These are phyloP conservation scores for Austroboletus novae-zelandiae DNA, from an alignment of 1,284 basidiomycete genomes.

Conservation along the genomic window DNA sequence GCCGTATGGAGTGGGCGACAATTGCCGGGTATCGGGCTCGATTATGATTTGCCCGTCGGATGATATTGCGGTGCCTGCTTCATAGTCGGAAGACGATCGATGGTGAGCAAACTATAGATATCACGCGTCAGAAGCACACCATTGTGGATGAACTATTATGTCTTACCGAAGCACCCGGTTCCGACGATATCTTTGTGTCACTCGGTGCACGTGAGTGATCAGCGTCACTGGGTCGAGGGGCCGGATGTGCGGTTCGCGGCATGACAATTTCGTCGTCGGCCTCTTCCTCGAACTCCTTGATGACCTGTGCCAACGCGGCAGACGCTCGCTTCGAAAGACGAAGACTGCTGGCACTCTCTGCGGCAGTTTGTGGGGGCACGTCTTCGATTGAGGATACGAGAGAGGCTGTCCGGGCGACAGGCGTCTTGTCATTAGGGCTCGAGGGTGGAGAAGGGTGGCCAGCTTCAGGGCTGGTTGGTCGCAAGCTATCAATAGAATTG, in stretches of 20 bases:
- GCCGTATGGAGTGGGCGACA: conserved; percentile 51
- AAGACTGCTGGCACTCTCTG: conserved; percentile 27
- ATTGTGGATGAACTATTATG: conserved; percentile 4
- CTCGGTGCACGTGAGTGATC: conserved; percentile 21
- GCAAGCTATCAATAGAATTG: conserved; percentile 45
- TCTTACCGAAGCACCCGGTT: conserved; percentile 25
- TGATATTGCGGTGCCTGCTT: conserved; percentile 67
- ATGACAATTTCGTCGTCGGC: conserved; percentile 70
- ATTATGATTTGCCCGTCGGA: conserved; percentile 52
- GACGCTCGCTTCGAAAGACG: conserved; percentile 60
- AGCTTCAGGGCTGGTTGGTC: conserved; percentile 55
- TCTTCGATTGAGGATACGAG: conserved; percentile 33
- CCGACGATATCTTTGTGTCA: conserved; percentile 19
- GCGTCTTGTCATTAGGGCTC: conserved; percentile 47
- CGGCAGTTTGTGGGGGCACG: conserved; percentile 15
- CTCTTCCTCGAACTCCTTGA: conserved; percentile 69
- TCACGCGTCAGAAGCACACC: conserved; percentile 19
- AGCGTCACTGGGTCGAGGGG: conserved; percentile 35
- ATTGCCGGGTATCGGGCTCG: conserved; percentile 44
- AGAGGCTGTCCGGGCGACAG: conserved; percentile 40
- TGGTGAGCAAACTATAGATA: conserved; percentile 16
- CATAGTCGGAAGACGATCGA: conserved; percentile 38
- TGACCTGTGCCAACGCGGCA: conserved; percentile 64
- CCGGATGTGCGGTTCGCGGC: conserved; percentile 54
- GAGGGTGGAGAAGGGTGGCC: conserved; percentile 43